phyloP scores from a whole-genome alignment of 2,329 filamentous ascomycete species.

The Boeremia exigua region DNA sequence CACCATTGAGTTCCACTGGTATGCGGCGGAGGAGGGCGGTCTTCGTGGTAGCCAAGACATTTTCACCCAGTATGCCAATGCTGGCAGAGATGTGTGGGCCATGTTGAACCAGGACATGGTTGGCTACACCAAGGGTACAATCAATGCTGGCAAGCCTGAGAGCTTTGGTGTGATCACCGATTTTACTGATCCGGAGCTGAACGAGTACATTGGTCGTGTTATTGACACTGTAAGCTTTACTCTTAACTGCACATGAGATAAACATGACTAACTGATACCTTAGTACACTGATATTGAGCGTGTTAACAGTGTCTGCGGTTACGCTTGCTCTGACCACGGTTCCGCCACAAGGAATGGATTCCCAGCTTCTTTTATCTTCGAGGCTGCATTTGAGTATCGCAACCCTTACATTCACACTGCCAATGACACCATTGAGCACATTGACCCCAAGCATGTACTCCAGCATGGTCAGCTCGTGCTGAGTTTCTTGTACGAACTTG shows the following conservation, averaged over 20 bases:
- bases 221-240: neutral
- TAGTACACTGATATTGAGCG: constrained; percentile 76
- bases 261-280: constrained; percentile 66
- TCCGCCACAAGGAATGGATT: constrained; percentile 75
- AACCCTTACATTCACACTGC: constrained; percentile 73
- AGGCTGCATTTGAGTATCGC: constrained; percentile 53
- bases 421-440: constrained; percentile 71
- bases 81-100: constrained; percentile 79
- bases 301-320: constrained; percentile 64
- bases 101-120: constrained; percentile 98
- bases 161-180: constrained; percentile 90
- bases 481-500: constrained; percentile 78
- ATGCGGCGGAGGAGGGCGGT: constrained; percentile 85
- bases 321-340: constrained; percentile 78
- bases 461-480: constrained; percentile 85
- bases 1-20: constrained; percentile 96
- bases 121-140: constrained; percentile 71
- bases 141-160: constrained; percentile 70
- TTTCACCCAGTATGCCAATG: constrained; percentile 77
- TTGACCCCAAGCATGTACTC: constrained; percentile 87
- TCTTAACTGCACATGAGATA: no score
- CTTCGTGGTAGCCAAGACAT: constrained; percentile 86
- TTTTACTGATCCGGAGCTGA: constrained; percentile 67
- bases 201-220: neutral
- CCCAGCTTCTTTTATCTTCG: constrained; percentile 75